Percentiles rank a stretch among this genome's conserved stretches.
Conservation (phyloP, 2,329 filamentous ascomycete genomes). For the Ophiosphaerella korrae region DNA sequence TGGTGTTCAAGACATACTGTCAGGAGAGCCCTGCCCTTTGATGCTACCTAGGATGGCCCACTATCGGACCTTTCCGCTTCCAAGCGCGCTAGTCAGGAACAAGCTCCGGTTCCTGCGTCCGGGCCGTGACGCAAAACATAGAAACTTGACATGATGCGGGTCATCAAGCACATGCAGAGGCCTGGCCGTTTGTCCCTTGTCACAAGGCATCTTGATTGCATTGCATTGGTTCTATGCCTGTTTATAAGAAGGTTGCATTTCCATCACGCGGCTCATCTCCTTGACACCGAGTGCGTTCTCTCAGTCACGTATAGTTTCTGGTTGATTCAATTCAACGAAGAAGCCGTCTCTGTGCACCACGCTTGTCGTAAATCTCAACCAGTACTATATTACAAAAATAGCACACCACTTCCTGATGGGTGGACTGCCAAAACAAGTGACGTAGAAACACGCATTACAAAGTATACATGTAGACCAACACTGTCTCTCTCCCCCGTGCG, state of each 20-base stretch:
- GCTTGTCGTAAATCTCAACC: background rate
- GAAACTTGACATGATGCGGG: constrained; percentile 7
- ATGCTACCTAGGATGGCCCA: background rate
- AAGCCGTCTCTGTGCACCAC: background rate
- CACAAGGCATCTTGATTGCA: no score
- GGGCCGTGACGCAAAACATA: background rate
- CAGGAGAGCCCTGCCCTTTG: background rate
- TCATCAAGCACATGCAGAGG: no score
- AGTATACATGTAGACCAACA: constrained; percentile 20
- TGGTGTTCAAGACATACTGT: background rate
- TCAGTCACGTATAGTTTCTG: background rate
- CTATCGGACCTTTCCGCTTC: constrained; percentile 8
- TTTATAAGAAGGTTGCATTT: no score
- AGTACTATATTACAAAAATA: constrained; percentile 15
- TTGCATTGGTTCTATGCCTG: no score
- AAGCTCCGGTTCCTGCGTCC: constrained; percentile 4
- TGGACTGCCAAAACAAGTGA: constrained; percentile 12
- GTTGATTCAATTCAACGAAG: background rate
- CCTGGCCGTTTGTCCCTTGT: no score
- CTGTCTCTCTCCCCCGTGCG: constrained; percentile 10
- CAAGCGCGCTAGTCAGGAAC: constrained; percentile 25
- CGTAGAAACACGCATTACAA: constrained; percentile 26
- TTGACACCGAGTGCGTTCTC: background rate
- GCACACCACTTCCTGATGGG: background rate
- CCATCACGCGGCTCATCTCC: background rate